phyloP scores from a whole-genome alignment of 495 filamentous ascomycete genomes.

The Aspergillus bertholletiae region DNA sequence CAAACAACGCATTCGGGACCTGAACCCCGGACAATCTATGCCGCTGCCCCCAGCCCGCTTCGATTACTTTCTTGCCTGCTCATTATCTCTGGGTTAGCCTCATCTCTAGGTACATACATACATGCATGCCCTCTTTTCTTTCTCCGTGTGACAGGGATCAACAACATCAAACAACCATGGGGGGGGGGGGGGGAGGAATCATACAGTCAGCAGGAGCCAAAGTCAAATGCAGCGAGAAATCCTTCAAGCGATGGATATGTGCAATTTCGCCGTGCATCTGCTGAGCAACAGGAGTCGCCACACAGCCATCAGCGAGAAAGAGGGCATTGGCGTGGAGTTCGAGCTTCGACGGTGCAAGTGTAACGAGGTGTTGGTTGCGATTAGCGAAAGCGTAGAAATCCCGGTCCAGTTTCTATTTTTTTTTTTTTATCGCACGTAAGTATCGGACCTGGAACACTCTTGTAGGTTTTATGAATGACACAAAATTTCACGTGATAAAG shows the following conservation, averaged over 20 bases:
- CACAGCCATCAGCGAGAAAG: slow-evolving; percentile 24
- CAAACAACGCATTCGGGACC: slow-evolving; percentile 43
- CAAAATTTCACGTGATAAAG: too few species aligned
- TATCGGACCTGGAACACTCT: too few species aligned
- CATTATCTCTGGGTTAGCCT: background rate
- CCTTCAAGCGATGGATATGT: slow-evolving; percentile 66
- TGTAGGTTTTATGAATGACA: too few species aligned
- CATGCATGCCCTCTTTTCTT: too few species aligned
- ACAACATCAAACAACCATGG: background rate
- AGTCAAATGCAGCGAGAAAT: slow-evolving; percentile 72
- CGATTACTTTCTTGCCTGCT: slow-evolving; percentile 63
- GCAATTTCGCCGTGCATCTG: slow-evolving; percentile 61
- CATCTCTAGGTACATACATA: background rate
- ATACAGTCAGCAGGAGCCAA: slow-evolving; percentile 70
- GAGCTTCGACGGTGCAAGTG: slow-evolving; percentile 20
- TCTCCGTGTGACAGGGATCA: too few species aligned
- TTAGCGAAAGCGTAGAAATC: slow-evolving; percentile 21
- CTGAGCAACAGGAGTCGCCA: slow-evolving; percentile 13
- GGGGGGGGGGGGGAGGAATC: slow-evolving; percentile 4
- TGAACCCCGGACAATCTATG: slow-evolving; percentile 69
- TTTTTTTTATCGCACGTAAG: background rate
- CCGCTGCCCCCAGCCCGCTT: slow-evolving; percentile 85
- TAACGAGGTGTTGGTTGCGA: slow-evolving; percentile 31
- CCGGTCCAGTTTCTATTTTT: slow-evolving; percentile 23
- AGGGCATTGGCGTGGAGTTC: slow-evolving; percentile 30